Base-by-base conservation (phyloP, 805 yeast species). In the Kazachstania viticola region DNA sequence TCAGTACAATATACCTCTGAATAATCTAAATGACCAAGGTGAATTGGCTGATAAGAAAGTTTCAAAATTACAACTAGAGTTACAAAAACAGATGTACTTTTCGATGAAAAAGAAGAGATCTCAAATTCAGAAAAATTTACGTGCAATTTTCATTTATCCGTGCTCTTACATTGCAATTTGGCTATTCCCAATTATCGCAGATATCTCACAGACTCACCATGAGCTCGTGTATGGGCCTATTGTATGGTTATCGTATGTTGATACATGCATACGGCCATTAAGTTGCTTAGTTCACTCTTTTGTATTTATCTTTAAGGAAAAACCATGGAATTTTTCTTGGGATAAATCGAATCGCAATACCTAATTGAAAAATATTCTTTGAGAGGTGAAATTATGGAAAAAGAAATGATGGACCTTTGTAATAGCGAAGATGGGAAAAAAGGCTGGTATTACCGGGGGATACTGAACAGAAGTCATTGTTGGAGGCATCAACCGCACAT, bases 141-240 rank as follows among this genome's bases (percentile, higher is more conserved):
- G 75, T 45, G 66, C 78, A 21, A 77, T 85, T 29, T 83, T 85
- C 54, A 65, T 85, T 28, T 85, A 85, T 50, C 96, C 96, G 3
- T 59, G 79, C 26, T 79, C 94, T 2, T 85, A 83, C 54, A 64
- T 83, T 36, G 63, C 79, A 17, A 56, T 84, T 29, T 85, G 96
- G 96, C 48, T 78, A 14, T 76, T 80, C 41, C 95, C 95, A 2
- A 69, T 82, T 38, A 67, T 77, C 4, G 62, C 72, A 22, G 80
- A 79, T 45, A 63, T 73, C 34, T 64, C 82, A 8, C 74, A 70
- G 45, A 61, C 67, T 42, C 60, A 62, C 24, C 60, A 65, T 42
- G 73, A 69, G 35, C 50, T 65, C 14, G 27, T 38, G 1, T 62
- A 67, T 37, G 70, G 72, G 1, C 72, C 79, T 2, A 62, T 70